A percentile compares a stretch with the other conserved stretches of the same genome.
Evolutionary conservation across 805 yeast species (phyloP).

Genomic region (Pichia occidentalis): DNA sequence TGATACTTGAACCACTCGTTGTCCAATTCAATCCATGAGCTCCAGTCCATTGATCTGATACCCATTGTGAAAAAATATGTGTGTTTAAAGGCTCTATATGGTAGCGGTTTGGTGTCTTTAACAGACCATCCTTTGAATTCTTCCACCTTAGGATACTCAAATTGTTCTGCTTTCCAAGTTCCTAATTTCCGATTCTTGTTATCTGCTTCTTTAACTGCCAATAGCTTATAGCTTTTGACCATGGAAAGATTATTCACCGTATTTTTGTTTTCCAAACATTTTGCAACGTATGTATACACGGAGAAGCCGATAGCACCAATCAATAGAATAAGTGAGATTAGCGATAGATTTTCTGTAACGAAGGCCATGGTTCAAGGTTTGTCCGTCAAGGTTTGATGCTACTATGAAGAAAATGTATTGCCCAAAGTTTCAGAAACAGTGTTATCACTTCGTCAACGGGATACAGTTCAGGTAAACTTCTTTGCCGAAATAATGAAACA

Average conservation of each 20-base stretch:
- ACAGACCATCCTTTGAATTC: slow-evolving; percentile 45
- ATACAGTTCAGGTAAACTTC: no score
- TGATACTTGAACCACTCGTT: slow-evolving; percentile 58
- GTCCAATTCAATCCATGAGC: slow-evolving; percentile 62
- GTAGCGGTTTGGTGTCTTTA: slow-evolving; percentile 44
- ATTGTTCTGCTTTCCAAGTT: slow-evolving; percentile 48
- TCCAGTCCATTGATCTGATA: slow-evolving; percentile 53
- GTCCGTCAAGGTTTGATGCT: no score
- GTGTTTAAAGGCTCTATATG: slow-evolving; percentile 64
- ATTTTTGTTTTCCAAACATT: background rate
- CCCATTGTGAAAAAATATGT: slow-evolving; percentile 66
- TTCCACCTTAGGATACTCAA: slow-evolving; percentile 42
- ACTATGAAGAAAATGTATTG: no score
- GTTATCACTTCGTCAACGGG: no score
- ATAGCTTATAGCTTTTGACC: slow-evolving; percentile 23
- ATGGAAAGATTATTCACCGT: slow-evolving; percentile 9
- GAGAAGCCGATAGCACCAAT: background rate
- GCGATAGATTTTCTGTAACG: background rate
- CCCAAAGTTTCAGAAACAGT: no score
- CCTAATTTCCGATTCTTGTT: slow-evolving; percentile 45
- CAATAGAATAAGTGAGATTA: no score
- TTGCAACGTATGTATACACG: background rate
- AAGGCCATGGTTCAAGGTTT: background rate
- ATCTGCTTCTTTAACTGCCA: slow-evolving; percentile 31
- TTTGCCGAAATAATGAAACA: no score